Percentiles rank a stretch among this genome's conserved stretches.
phyloP scores from a whole-genome alignment of 2,329 filamentous ascomycete genomes.

The Aspergillus pseudotamarii region DNA sequence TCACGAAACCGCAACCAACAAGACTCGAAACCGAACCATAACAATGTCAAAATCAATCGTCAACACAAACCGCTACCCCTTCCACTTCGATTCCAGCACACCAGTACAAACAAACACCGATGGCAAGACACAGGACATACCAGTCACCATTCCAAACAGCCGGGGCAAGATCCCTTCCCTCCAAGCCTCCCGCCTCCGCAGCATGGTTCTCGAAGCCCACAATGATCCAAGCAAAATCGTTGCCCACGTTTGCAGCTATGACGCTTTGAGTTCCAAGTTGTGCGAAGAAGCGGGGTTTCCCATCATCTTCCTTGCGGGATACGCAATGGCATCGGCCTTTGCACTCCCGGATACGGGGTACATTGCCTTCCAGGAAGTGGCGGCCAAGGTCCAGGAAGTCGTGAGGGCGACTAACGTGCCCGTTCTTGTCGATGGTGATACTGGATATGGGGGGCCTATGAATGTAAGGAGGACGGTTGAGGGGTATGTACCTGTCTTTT shows the following conservation, averaged over 20 bases:
- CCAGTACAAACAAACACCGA: background rate
- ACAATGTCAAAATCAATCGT: too few species aligned
- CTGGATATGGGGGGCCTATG: slow-evolving; percentile 53
- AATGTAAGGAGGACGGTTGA: slow-evolving; percentile 53
- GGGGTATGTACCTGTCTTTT: background rate
- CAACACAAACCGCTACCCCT: slow-evolving; percentile 13
- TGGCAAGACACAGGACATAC: background rate
- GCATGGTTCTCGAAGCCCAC: slow-evolving; percentile 39
- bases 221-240: slow-evolving; percentile 48
- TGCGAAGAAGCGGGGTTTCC: slow-evolving; percentile 52
- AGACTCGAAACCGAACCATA: too few species aligned
- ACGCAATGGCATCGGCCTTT: slow-evolving; percentile 43
- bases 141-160: slow-evolving; percentile 28
- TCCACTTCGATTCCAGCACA: slow-evolving; percentile 10
- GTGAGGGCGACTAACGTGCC: slow-evolving; percentile 43
- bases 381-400: too few species aligned
- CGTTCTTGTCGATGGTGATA: slow-evolving; percentile 52
- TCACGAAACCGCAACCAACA: too few species aligned
- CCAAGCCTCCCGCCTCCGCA: slow-evolving; percentile 40
- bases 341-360: slow-evolving; percentile 54
- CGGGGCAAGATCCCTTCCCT: slow-evolving; percentile 43
- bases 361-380: slow-evolving; percentile 51
- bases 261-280: slow-evolving; percentile 49
- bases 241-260: slow-evolving; percentile 48
- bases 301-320: slow-evolving; percentile 49